Evolutionary conservation across 805 yeast genomes (phyloP), one percentile per base, ranked within the genome.

Genomic region (Ogataea kodamae): DNA sequence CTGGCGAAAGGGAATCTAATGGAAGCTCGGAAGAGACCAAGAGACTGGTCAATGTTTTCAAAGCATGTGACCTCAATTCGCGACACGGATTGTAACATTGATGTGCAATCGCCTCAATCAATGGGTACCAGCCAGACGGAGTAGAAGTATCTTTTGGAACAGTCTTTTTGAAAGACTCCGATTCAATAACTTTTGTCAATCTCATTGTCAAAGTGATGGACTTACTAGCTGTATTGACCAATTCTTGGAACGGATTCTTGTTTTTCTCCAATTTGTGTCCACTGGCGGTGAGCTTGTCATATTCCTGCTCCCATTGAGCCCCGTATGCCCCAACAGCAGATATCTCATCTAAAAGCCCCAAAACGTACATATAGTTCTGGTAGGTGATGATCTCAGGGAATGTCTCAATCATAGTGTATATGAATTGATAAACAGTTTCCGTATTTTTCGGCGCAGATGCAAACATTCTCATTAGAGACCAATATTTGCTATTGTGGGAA

Each of bases 31-130:
- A 50, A 2, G 62, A 63, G 9, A 79, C 57, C 8, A 79, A 50
- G 4, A 72, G 61, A 5, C 65, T 60, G 39, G 82, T 83, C 32
- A 89, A 67, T 0, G 74, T 57, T 13, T 68, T 67, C 25, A 87
- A 59, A 0, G 95, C 89, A 55, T 70, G 74, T 0, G 71, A 58
- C 23, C 95, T 65, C 8, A 88, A 64, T 50, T 84, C 88, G 17
- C 85, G 66, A 54, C 95, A 85, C 12, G 96, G 95, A 50, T 88
- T 88, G 54, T 82, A 72, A 54, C 96, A 84, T 55, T 89, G 96
- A 50, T 83, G 90, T 0, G 92, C 87, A 34, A 88, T 66, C 0
- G 94, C 94, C 52, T 86, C 90, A 18, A 83, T 67, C 40, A 85
- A 64, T 1, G 95, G 81, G 44, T 71, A 72, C 46, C 76, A 64